phyloP scores from a whole-genome alignment of 345 rosid genomes.

The Streptanthus diversifolius region DNA sequence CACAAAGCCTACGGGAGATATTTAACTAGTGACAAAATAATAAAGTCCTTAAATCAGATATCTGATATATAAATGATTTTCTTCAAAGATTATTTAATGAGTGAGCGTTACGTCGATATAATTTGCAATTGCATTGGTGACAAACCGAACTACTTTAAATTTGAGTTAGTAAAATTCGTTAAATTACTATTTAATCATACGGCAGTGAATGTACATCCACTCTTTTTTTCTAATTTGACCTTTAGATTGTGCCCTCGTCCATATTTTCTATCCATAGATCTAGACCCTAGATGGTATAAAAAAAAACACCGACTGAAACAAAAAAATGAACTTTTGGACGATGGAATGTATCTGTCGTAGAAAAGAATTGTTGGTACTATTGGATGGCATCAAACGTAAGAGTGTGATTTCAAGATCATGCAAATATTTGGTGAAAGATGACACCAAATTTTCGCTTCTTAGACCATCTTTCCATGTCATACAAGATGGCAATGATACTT shows the following conservation, averaged over 20 bases:
- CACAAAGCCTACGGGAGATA: background rate
- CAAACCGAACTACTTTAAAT: background rate
- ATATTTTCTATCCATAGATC: background rate
- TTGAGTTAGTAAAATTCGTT: background rate
- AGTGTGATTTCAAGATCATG: no score
- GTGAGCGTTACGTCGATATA: slow-evolving; percentile 2
- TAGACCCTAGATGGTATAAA: background rate
- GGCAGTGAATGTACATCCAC: slow-evolving; percentile 14
- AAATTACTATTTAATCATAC: slow-evolving; percentile 5
- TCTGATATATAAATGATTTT: background rate
- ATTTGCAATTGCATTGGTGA: slow-evolving; percentile 7
- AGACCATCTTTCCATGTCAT: background rate
- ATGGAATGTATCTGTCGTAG: no score
- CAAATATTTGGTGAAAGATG: no score
- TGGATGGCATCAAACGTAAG: no score
- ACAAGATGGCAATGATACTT: background rate
- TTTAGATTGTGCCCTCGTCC: background rate
- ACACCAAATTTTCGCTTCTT: no score
- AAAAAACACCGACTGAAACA: no score
- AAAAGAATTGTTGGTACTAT: no score
- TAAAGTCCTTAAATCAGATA: background rate
- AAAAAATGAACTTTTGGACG: no score
- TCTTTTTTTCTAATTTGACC: background rate
- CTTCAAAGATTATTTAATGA: background rate
- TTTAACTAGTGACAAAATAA: background rate